Evolutionary conservation across 2,329 filamentous ascomycete genomes (phyloP), one percentile per base, ranked within the genome.

Genomic region (Colletotrichum navitas): DNA sequence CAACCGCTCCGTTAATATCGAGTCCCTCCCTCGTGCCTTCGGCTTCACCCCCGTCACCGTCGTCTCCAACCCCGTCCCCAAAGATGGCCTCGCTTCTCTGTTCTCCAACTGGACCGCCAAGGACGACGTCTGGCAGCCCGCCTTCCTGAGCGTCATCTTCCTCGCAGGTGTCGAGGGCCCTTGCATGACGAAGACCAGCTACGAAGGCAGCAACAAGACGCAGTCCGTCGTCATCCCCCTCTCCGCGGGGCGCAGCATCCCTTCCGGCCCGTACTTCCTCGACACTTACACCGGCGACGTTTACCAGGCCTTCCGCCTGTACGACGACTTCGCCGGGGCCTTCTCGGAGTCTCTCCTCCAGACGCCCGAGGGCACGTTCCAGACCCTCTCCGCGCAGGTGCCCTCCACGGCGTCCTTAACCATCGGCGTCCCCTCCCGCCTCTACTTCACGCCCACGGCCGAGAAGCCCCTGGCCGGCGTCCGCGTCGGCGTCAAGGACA

Each of bases 401-500:
- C 74, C 76, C 16, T 73, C 74, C 39, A 76, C 77, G 2, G 75
- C 76, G 0, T 76, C 78, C 0, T 63, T 79, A 24, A 80, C 80
- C 29, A 75, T 86, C 41, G 84, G 68, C 75, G 90, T 92, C 0
- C 89, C 89, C 5, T 91, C 89, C 8, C 83, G 90, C 12, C 80
- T 91, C 0, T 91, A 91, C 79, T 89, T 83, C 78, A 85, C 83
- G 2, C 85, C 83, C 56, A 88, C 86, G 0, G 75, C 78, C 0
- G 81, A 84, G n/a, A 85, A 88, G 75, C 89, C 89, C 0, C 81
- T 92, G 0, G 86, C 88, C 6, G 90, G 90, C 24, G 85, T 90
- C 4, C 84, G 90, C 24, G 77, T 92, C 0, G 89, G 85, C 0
- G 83, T 92, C 66, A 92, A 92, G 77, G 90, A 92, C 74, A 88